A percentile compares a stretch with the other conserved stretches of the same genome.
Conservation (phyloP, 2,329 filamentous ascomycete species). For the Curvularia eragrostidis region DNA sequence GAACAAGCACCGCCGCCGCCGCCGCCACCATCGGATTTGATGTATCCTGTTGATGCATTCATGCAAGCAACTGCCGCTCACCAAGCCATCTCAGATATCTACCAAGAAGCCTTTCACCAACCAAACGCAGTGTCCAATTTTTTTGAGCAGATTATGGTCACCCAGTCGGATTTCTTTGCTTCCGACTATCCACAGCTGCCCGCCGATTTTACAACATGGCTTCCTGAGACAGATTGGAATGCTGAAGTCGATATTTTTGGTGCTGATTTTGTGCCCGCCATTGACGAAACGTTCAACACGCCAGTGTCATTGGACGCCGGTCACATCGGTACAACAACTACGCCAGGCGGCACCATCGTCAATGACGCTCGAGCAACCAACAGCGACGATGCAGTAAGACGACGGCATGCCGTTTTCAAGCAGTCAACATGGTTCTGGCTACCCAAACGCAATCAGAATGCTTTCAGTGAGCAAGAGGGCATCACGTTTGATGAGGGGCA, state of each 20-base stretch:
- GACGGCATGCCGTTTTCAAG: slow-evolving; percentile 25
- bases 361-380: slow-evolving; percentile 5
- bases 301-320: background rate
- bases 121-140: slow-evolving; percentile 17
- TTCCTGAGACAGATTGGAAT: slow-evolving; percentile 30
- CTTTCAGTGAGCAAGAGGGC: slow-evolving; percentile 38
- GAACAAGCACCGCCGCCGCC: too few species aligned
- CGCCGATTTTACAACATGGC: slow-evolving; percentile 26
- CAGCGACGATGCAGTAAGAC: slow-evolving; percentile 14
- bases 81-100: background rate
- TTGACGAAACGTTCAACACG: slow-evolving; percentile 21
- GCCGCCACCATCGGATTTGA: background rate
- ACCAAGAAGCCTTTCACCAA: background rate
- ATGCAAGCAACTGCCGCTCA: background rate
- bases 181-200: slow-evolving; percentile 22
- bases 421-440: slow-evolving; percentile 35
- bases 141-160: slow-evolving; percentile 33
- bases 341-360: slow-evolving; percentile 1
- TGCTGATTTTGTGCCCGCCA: slow-evolving; percentile 24
- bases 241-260: slow-evolving; percentile 25
- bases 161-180: slow-evolving; percentile 24
- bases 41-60: slow-evolving; percentile 6
- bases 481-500: slow-evolving; percentile 36
- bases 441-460: slow-evolving; percentile 37
- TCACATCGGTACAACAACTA: background rate